Evolutionary conservation across 1,139 yeast species (phyloP).

Genomic region (Eremothecium coryli): DNA sequence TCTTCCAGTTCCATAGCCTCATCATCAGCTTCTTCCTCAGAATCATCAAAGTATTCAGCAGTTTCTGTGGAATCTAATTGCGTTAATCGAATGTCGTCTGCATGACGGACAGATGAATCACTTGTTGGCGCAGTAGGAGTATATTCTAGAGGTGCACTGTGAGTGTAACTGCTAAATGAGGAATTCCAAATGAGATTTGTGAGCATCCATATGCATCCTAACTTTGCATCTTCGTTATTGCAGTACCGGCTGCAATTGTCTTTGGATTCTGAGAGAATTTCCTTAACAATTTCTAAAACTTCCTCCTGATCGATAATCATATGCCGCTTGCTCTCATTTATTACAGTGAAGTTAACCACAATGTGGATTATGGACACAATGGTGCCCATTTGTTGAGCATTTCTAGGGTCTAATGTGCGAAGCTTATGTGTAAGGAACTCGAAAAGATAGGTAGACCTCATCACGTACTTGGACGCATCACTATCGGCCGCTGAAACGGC

Average conservation of each 20-base stretch:
- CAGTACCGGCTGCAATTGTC: constrained; percentile 26
- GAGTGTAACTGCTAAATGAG: constrained; percentile 12
- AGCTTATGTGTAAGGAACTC: constrained; percentile 33
- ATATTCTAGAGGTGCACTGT: constrained; percentile 23
- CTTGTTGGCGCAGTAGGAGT: constrained; percentile 7
- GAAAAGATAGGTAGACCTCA: constrained; percentile 30
- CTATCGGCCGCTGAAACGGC: constrained; percentile 14
- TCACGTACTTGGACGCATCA: constrained; percentile 12
- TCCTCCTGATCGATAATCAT: constrained; percentile 36
- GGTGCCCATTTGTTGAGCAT: constrained; percentile 31
- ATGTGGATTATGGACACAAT: constrained; percentile 43
- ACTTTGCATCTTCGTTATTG: constrained; percentile 36
- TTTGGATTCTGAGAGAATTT: constrained; percentile 22
- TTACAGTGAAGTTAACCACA: constrained; percentile 51
- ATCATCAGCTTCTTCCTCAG: constrained; percentile 7
- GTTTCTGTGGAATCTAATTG: constrained; percentile 1
- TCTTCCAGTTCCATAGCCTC: constrained; percentile 12
- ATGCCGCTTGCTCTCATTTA: constrained; percentile 41
- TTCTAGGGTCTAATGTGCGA: constrained; percentile 20
- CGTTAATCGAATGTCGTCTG: constrained; percentile 1
- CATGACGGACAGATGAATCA: constrained; percentile 1
- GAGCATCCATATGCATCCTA: constrained; percentile 51
- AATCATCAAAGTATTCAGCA: constrained; percentile 12
- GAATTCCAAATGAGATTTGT: constrained; percentile 49
- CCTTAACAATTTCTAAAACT: constrained; percentile 35